Base-by-base conservation (phyloP, 305 asterid species). In the Solanum hybrid region DNA sequence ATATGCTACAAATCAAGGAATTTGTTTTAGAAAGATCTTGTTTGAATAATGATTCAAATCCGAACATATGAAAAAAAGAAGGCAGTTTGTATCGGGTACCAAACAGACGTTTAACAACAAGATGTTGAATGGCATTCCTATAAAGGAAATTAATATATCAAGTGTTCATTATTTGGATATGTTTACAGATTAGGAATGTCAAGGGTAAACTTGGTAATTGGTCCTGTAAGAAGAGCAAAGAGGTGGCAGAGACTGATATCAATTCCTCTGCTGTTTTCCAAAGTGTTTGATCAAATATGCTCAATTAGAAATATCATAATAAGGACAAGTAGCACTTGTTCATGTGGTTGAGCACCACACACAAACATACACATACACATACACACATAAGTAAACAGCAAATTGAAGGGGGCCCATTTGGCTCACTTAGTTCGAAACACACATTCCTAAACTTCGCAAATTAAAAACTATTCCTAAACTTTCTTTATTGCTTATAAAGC, bases 181-280 rank as follows among this genome's bases (percentile, higher is more conserved):
- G 34, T 60, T 27, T 13, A 12, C 8, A 73, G 24, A 40, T 36
- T 5, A 36, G 86, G 79, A 29, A 91, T 13, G 6, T 66, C 34
- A 79, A 90, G 37, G 24, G 66, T 37, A 27, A 88, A 87, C 71
- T 87, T 46, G 20, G 17, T 31, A 36, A 90, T 42, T 34, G 89
- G 91, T 56, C 92, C 93, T 10, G 16, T 42, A 72, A 86, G 92
- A 32, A 34, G 24, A 16, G 34, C 29, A 27, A 91, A 24, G 10
- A 90, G 88, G 32, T 72, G 34, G 3, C 5, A n/a, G 7, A 72
- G 6, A 13, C 22, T 20, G 10, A 12, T 4, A 27, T 24, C n/a
- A 34, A 78, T 9, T 29, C 14, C 29, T 90, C 37, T 46, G 66
- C 3, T 38, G 89, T 36, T n/a, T 36, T 12, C 20, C 85, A 20